Conservation (phyloP, 2,329 filamentous ascomycete genomes). For the Chrysoporthe austroafricana region DNA sequence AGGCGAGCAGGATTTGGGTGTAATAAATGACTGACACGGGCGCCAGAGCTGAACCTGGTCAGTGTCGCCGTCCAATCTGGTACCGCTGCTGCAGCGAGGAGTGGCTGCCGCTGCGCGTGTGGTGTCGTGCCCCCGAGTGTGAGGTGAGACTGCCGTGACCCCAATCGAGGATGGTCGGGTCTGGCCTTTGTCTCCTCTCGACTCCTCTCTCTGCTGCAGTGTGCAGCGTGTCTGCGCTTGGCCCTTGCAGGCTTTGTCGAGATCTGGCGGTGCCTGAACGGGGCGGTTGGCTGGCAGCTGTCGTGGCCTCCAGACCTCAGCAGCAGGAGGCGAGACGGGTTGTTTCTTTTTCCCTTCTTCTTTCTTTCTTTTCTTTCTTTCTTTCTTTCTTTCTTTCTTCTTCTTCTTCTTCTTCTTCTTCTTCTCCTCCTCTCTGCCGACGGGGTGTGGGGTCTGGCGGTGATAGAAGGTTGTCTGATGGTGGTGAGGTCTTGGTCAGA, state of each 20-base stretch:
- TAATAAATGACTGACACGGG: neutral
- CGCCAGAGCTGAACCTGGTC: constrained; percentile 10
- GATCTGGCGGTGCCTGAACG: no score
- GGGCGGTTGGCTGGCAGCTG: neutral
- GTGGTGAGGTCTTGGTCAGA: neutral
- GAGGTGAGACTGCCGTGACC: neutral
- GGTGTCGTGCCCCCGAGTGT: neutral
- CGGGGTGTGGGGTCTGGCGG: no score
- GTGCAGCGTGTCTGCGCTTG: neutral
- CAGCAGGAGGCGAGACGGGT: no score
- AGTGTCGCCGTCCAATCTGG: constrained; percentile 12
- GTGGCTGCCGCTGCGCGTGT: neutral
- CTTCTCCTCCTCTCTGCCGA: neutral
- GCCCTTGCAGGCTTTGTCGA: no score
- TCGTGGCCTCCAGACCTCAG: neutral
- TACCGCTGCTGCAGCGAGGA: no score
- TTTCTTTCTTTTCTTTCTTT: neutral
- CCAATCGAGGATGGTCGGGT: neutral
- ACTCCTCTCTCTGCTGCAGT: neutral
- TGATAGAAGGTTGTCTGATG: neutral
- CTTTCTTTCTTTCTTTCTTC: neutral
- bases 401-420: neutral
- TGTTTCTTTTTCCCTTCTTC: constrained; percentile 2
- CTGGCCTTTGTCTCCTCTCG: neutral
- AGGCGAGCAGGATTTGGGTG: neutral